Conservation (phyloP, 2,329 filamentous ascomycete species). For the Talaromyces sp. region DNA sequence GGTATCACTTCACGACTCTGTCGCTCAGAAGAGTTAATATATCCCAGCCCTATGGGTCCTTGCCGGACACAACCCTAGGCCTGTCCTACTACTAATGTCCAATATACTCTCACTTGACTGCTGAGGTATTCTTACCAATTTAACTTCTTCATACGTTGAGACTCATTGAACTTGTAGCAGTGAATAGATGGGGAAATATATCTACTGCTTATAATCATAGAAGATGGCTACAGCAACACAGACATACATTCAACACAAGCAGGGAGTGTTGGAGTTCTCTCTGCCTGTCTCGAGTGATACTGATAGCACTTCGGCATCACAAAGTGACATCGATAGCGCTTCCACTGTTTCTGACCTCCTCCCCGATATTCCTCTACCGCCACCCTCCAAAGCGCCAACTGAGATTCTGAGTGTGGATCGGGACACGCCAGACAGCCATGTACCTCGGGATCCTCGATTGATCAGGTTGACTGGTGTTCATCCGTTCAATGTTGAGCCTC, state of each 20-base stretch:
- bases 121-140: not conserved
- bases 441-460: constrained; percentile 71
- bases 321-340: constrained; percentile 3
- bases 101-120: not conserved
- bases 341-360: constrained; percentile 8
- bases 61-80: not conserved
- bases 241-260: not conserved
- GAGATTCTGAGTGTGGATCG: constrained; percentile 68
- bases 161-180: not conserved
- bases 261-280: not conserved
- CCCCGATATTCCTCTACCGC: constrained; percentile 61
- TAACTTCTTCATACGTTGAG: not conserved
- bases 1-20: not conserved
- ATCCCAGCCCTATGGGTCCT: constrained; percentile 2
- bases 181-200: not conserved
- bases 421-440: constrained; percentile 77
- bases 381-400: constrained; percentile 53
- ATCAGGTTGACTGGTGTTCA: constrained; percentile 84
- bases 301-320: not conserved
- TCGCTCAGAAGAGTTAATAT: not conserved
- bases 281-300: constrained; percentile 1
- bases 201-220: not conserved
- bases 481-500: constrained; percentile 86
- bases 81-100: not conserved
- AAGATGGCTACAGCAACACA: constrained; percentile 11